These are phyloP conservation scores for Aspergillus terreus DNA, from an alignment of 2,329 filamentous ascomycete species.

Conservation along the genomic window DNA sequence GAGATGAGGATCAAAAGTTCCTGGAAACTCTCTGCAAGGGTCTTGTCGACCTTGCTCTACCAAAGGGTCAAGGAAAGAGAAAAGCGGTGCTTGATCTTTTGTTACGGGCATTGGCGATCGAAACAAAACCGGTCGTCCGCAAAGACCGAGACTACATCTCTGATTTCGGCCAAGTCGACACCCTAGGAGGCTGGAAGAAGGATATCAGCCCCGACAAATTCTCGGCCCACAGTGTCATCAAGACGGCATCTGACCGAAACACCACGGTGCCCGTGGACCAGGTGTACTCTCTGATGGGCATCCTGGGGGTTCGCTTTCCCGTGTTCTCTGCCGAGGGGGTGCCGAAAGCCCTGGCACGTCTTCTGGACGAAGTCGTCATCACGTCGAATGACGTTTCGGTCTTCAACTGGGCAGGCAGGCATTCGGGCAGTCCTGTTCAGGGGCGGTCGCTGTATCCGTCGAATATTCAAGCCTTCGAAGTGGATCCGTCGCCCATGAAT, in stretches of 20 bases:
- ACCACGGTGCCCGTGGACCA: conserved; percentile 14
- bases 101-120: conserved; percentile 1
- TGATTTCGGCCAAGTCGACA: background rate
- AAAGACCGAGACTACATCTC: background rate
- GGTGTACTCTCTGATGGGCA: conserved; percentile 18
- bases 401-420: conserved; percentile 12
- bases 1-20: no score
- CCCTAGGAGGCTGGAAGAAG: background rate
- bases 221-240: conserved; percentile 12
- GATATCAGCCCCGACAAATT: background rate
- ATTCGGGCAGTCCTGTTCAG: conserved; percentile 5
- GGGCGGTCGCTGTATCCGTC: conserved; percentile 10
- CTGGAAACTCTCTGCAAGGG: background rate
- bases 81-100: background rate
- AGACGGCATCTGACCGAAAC: conserved; percentile 8
- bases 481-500: background rate
- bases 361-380: conserved; percentile 15
- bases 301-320: conserved; percentile 15
- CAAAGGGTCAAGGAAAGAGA: background rate
- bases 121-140: background rate
- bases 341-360: conserved; percentile 12
- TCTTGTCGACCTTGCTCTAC: background rate
- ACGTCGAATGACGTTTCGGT: conserved; percentile 14
- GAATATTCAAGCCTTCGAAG: conserved; percentile 6
- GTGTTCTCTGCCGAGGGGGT: conserved; percentile 16